Evolutionary conservation across 495 filamentous ascomycete species (phyloP), one percentile per base, ranked within the genome.

Genomic region (Eremomyces bilateralis): DNA sequence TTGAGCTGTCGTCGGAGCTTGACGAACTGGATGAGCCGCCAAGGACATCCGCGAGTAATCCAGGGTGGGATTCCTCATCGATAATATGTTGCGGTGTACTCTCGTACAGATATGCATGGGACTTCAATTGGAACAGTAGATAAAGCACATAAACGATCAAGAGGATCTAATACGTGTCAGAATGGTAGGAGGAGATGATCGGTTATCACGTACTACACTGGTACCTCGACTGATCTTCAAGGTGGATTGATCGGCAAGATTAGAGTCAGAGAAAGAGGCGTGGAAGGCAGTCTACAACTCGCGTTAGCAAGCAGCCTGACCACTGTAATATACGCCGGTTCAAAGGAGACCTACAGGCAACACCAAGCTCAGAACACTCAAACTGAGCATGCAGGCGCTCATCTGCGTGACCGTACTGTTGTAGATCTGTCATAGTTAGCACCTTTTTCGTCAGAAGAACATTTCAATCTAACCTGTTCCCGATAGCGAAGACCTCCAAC

Each of bases 361-460:
- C 1, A 90, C 57, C 3, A 93, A 60, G 56, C 80, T 90, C 50
- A 75, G 81, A 15, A 91, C 83, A 48, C 76, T 80, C 53, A 93
- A 58, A 59, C 79, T 83, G 40, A 93, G 69, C 31, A 93, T 61
- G 57, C 80, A 90, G 19, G 83, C 81, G 47, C 82, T 92, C 78
- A 88, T 93, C 54, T 92, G 80, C 2, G 82, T 92, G 32, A 90
- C 78, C 17, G 80, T 90, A 55, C 71, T 88, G 54, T 93, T 93
- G 57, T 93, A 93, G 40, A 91, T 72, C 70, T 83, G 36, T 22
- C 33, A 3, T 21, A n/a, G 47, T 56, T 37, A 57, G 48, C 24
- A 24, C 10, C 10, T 29, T 29, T 24, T 20, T 34, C 16, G 15
- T 10, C 25, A 15, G 10, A 12, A 29, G 4, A 18, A 1, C 20